A percentile compares a stretch with the other conserved stretches of the same genome.
These are phyloP conservation scores for Chytriomyces sp. DNA, from an alignment of 192 early-diverging fungal genomes.

Conservation along the genomic window DNA sequence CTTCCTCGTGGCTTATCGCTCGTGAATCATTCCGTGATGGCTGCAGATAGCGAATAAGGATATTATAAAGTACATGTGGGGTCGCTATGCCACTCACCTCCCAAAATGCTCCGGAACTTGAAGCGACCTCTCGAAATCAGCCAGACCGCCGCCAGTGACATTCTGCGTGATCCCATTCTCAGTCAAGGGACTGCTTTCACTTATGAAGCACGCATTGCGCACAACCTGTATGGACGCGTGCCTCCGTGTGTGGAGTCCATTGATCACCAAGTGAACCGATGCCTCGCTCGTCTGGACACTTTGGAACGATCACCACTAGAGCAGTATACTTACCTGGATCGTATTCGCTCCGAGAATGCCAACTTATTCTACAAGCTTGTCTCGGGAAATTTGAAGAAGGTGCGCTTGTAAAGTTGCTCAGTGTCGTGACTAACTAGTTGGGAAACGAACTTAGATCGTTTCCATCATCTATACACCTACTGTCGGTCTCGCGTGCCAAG, in stretches of 20 bases:
- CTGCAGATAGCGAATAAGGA: no score
- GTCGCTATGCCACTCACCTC: no score
- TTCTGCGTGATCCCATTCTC: neutral
- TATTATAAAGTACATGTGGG: no score
- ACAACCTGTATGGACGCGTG: constrained; percentile 34
- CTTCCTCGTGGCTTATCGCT: no score
- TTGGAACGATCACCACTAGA: constrained; percentile 62
- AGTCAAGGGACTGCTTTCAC: neutral
- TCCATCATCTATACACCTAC: constrained; percentile 46
- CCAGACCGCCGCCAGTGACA: neutral
- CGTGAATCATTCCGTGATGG: no score
- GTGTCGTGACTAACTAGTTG: neutral
- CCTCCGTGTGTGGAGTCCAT: constrained; percentile 79
- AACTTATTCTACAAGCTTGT: constrained; percentile 84
- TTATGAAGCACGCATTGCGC: neutral
- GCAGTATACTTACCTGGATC: constrained; percentile 84
- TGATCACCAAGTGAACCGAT: constrained; percentile 70
- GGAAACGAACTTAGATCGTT: constrained; percentile 5
- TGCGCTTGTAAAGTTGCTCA: neutral
- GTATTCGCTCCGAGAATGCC: constrained; percentile 77
- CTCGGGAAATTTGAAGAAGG: constrained; percentile 58
- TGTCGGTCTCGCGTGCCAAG: constrained; percentile 69
- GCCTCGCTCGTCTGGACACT: constrained; percentile 54
- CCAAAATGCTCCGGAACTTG: no score
- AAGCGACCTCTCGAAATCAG: no score